phyloP scores from a whole-genome alignment of 2,329 filamentous ascomycete species.

The Magnaporthiopsis rhizophila region DNA sequence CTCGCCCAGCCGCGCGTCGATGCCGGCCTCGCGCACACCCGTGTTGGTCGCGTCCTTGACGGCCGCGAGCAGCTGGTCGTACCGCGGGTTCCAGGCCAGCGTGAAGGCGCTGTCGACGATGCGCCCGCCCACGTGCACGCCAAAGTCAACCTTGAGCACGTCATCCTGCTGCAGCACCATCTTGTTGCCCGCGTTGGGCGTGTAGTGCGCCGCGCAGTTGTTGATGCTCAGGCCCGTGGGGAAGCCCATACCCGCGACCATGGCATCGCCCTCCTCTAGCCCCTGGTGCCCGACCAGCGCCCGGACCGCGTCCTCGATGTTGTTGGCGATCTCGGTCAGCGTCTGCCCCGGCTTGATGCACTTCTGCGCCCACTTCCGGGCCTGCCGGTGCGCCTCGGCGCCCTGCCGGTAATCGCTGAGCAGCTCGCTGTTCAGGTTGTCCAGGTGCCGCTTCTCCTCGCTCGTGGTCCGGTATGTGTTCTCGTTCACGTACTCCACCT shows the following conservation, averaged over 20 bases:
- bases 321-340: slow-evolving; percentile 71
- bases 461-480: slow-evolving; percentile 72
- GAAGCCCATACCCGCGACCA: slow-evolving; percentile 74
- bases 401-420: slow-evolving; percentile 70
- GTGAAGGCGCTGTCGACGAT: slow-evolving; percentile 81
- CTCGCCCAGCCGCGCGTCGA: slow-evolving; percentile 82
- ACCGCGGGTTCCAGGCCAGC: slow-evolving; percentile 64
- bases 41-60: slow-evolving; percentile 76
- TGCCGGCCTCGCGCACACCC: slow-evolving; percentile 82
- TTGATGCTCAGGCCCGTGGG: slow-evolving; percentile 76
- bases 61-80: slow-evolving; percentile 65
- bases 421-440: slow-evolving; percentile 72
- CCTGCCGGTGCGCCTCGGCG: slow-evolving; percentile 73
- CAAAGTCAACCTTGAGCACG: slow-evolving; percentile 78
- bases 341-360: slow-evolving; percentile 72
- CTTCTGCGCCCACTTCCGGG: slow-evolving; percentile 71
- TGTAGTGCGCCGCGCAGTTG: slow-evolving; percentile 76
- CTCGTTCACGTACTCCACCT: slow-evolving; percentile 69
- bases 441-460: slow-evolving; percentile 77
- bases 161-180: slow-evolving; percentile 63
- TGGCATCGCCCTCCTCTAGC: slow-evolving; percentile 66
- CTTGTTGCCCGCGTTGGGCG: slow-evolving; percentile 77
- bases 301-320: slow-evolving; percentile 72
- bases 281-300: slow-evolving; percentile 67
- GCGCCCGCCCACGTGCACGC: slow-evolving; percentile 70